phyloP scores from a whole-genome alignment of 2,329 filamentous ascomycete species.

The Tolypocladium ophioglossoides region DNA sequence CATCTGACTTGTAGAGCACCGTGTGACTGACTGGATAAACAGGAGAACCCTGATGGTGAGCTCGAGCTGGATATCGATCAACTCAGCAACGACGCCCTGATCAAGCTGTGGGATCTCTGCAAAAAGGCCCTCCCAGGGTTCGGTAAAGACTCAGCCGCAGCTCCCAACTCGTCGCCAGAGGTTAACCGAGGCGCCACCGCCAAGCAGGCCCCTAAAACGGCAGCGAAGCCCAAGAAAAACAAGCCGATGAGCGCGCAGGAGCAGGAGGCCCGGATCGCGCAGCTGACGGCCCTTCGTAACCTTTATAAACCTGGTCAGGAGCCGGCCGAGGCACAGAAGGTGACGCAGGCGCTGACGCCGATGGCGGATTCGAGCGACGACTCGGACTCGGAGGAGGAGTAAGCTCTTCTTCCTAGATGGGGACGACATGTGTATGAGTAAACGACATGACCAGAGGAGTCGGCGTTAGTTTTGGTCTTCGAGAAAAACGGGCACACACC shows the following conservation, averaged over 20 bases:
- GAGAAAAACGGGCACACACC: neutral
- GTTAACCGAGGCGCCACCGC: slow-evolving; percentile 14
- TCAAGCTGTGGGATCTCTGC: slow-evolving; percentile 38
- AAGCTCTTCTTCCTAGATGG: slow-evolving; percentile 12
- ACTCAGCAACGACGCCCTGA: slow-evolving; percentile 43
- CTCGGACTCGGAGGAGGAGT: slow-evolving; percentile 37
- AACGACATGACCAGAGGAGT: slow-evolving; percentile 5
- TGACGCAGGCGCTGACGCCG: slow-evolving; percentile 15
- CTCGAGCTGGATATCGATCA: slow-evolving; percentile 50
- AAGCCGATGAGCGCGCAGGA: slow-evolving; percentile 65
- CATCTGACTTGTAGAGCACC: neutral
- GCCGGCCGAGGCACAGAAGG: slow-evolving; percentile 14
- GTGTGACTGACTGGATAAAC: slow-evolving; percentile 2
- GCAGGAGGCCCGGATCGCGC: slow-evolving; percentile 54
- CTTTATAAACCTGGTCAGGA: slow-evolving; percentile 26
- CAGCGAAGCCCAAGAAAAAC: slow-evolving; percentile 55
- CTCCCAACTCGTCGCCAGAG: slow-evolving; percentile 18
- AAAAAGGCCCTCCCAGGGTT: slow-evolving; percentile 31
- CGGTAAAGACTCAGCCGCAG: slow-evolving; percentile 20
- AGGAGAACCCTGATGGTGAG: slow-evolving; percentile 50
- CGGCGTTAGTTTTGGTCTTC: slow-evolving; percentile 6
- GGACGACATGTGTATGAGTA: slow-evolving; percentile 2
- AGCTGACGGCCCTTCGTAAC: slow-evolving; percentile 44
- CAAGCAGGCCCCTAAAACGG: slow-evolving; percentile 19
- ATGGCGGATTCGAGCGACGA: slow-evolving; percentile 29